These are phyloP conservation scores for Ascochyta pisi DNA, from an alignment of 2,329 filamentous ascomycete genomes.

Conservation along the genomic window DNA sequence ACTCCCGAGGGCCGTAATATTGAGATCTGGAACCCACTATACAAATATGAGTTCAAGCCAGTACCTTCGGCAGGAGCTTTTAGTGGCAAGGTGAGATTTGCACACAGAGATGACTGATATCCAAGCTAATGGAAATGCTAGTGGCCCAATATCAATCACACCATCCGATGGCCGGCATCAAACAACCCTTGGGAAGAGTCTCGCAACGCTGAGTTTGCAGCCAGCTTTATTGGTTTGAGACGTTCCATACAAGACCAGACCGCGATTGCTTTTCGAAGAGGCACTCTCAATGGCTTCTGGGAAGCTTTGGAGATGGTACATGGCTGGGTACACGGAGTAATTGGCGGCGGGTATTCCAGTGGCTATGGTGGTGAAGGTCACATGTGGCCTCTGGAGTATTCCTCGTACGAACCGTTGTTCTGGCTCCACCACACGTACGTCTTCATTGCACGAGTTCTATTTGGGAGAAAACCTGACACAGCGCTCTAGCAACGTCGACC, in stretches of 20 bases:
- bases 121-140: constrained; percentile 10
- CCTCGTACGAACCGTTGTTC: constrained; percentile 76
- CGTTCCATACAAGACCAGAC: constrained; percentile 24
- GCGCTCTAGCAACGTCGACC: constrained; percentile 40
- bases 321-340: constrained; percentile 49
- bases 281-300: constrained; percentile 48
- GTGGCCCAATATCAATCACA: constrained; percentile 34
- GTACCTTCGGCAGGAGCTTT: constrained; percentile 29
- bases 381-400: constrained; percentile 74
- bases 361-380: constrained; percentile 58
- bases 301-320: constrained; percentile 31
- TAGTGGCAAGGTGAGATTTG: constrained; percentile 25
- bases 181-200: constrained; percentile 28
- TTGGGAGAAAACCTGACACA: neutral
- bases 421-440: constrained; percentile 51
- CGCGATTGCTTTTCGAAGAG: constrained; percentile 13
- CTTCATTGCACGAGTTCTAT: neutral
- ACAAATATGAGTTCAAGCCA: constrained; percentile 38
- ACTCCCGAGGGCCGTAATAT: constrained; percentile 23
- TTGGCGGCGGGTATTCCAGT: constrained; percentile 48
- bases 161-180: constrained; percentile 42
- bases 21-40: constrained; percentile 39
- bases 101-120: no score
- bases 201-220: constrained; percentile 21
- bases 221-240: constrained; percentile 10